Evolutionary conservation across 805 yeast species (phyloP).

Genomic region (Debaryomyces castellii): DNA sequence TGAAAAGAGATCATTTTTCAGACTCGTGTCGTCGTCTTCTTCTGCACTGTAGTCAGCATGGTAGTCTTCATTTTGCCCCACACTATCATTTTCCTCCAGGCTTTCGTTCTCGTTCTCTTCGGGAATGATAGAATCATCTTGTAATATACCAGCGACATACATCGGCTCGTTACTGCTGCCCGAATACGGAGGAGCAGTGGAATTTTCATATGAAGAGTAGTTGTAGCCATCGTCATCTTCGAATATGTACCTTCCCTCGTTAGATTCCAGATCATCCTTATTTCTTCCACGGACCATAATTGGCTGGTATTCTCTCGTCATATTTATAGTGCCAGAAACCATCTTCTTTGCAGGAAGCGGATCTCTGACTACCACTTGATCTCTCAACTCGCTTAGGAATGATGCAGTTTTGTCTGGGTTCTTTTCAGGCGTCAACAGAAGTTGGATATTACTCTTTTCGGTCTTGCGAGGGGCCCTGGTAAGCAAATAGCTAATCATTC

Average conservation of each 20-base stretch:
- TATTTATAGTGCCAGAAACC: background rate
- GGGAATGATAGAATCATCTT: background rate
- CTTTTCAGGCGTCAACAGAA: background rate
- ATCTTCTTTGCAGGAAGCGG: background rate
- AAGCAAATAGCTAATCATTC: constrained; percentile 3
- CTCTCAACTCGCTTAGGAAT: background rate
- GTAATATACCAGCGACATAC: background rate
- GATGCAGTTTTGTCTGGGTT: background rate
- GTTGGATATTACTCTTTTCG: background rate
- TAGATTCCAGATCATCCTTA: background rate
- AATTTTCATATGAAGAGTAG: background rate
- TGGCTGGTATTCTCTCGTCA: background rate
- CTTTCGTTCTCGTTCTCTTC: background rate
- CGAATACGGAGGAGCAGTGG: background rate
- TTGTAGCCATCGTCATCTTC: constrained; percentile 11
- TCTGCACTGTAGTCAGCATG: background rate
- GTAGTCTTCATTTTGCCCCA: background rate
- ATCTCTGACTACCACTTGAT: background rate
- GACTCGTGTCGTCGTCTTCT: background rate
- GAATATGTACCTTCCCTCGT: background rate
- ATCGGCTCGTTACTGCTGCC: background rate
- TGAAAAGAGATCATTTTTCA: constrained; percentile 5
- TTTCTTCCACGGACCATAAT: background rate
- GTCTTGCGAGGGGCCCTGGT: background rate
- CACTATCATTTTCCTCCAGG: background rate